Evolutionary conservation across 2,329 filamentous ascomycete species (phyloP).

Genomic region (Akanthomyces dipterigenus): DNA sequence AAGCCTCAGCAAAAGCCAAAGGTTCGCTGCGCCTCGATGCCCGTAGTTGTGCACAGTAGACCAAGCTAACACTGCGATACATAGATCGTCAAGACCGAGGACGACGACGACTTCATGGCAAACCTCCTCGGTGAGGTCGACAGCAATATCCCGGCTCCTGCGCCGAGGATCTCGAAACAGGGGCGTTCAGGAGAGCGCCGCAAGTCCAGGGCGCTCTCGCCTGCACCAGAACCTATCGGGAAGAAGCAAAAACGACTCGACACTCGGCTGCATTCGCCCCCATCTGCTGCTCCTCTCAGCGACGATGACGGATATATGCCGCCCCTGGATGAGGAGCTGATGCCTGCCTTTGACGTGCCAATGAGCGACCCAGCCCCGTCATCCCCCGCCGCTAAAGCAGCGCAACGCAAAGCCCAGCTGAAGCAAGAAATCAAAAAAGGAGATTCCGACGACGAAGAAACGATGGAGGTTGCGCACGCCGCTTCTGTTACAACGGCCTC

Average conservation of each 20-base stretch:
- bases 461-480: constrained; percentile 81
- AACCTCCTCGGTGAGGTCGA: constrained; percentile 84
- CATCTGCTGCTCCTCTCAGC: constrained; percentile 33
- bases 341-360: constrained; percentile 42
- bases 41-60: neutral
- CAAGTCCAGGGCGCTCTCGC: constrained; percentile 74
- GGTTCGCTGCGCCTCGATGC: constrained; percentile 39
- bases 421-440: constrained; percentile 52
- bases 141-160: constrained; percentile 53
- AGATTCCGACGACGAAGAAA: constrained; percentile 69
- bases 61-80: constrained; percentile 3
- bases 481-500: constrained; percentile 61
- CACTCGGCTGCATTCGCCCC: constrained; percentile 39
- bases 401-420: constrained; percentile 59
- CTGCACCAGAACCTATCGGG: constrained; percentile 48
- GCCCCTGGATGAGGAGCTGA: constrained; percentile 54
- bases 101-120: constrained; percentile 81
- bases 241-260: constrained; percentile 53
- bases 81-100: constrained; percentile 71
- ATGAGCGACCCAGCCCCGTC: constrained; percentile 85
- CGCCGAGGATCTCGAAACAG: constrained; percentile 52
- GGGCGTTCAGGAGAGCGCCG: constrained; percentile 70
- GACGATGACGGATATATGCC: constrained; percentile 53
- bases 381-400: constrained; percentile 74
- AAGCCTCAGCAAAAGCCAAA: constrained; percentile 70